Percentiles rank a stretch among this genome's conserved stretches.
These are phyloP conservation scores for Linnemannia zychae DNA, from an alignment of 192 early-diverging fungal genomes.

Conservation along the genomic window DNA sequence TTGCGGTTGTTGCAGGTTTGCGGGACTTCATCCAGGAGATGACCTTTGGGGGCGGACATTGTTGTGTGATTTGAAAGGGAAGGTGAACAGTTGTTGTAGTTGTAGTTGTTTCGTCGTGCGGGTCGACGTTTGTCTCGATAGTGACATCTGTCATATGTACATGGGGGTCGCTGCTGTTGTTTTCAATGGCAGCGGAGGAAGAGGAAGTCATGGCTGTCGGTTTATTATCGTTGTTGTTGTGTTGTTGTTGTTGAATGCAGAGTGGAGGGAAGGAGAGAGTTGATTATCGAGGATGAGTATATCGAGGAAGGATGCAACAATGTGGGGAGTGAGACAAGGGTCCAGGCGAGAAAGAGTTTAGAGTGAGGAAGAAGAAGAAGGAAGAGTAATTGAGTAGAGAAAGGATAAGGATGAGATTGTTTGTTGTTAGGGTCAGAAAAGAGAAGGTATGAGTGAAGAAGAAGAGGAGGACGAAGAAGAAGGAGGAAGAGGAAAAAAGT, in stretches of 20 bases:
- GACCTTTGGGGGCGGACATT: slow-evolving; percentile 41
- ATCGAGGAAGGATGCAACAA: not conserved
- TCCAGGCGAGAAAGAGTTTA: too few species aligned
- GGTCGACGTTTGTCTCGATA: slow-evolving; percentile 46
- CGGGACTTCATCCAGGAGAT: slow-evolving; percentile 53
- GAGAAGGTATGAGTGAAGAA: too few species aligned
- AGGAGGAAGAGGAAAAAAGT: not conserved
- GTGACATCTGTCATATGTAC: slow-evolving; percentile 22
- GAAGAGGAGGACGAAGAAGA: not conserved
- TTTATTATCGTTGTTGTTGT: not conserved
- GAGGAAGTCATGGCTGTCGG: not conserved
- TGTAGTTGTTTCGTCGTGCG: slow-evolving; percentile 41
- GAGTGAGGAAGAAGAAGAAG: too few species aligned
- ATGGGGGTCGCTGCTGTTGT: not conserved
- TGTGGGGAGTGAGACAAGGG: not conserved
- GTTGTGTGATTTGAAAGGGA: slow-evolving; percentile 29
- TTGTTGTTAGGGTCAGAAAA: too few species aligned
- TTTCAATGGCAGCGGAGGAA: not conserved
- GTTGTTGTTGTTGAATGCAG: not conserved
- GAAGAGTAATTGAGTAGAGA: too few species aligned
- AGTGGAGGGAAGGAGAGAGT: not conserved
- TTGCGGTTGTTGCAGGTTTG: slow-evolving; percentile 4
- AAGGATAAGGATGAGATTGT: too few species aligned
- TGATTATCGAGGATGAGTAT: not conserved
- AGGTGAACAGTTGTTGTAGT: slow-evolving; percentile 49